phyloP scores from a whole-genome alignment of 2,329 filamentous ascomycete genomes.

The Cryphonectria parasitica region DNA sequence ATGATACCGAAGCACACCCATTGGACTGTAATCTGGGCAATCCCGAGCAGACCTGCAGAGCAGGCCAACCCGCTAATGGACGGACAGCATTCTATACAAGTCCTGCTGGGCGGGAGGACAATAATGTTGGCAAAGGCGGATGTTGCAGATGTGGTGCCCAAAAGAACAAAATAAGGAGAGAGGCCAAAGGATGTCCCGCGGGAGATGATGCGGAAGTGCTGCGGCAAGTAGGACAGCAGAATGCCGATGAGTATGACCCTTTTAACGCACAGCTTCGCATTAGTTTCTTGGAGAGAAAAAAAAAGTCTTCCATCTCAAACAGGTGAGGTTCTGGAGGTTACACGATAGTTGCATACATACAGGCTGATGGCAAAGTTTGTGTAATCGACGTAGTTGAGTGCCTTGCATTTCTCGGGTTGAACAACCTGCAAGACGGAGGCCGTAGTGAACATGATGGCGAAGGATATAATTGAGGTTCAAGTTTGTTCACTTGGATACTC shows the following conservation, averaged over 20 bases:
- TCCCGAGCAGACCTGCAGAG: conserved; percentile 81
- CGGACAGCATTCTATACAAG: conserved; percentile 84
- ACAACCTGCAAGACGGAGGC: not conserved
- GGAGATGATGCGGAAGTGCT: conserved; percentile 88
- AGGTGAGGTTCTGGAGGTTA: not conserved
- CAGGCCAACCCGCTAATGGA: conserved; percentile 82
- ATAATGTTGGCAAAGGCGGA: conserved; percentile 92
- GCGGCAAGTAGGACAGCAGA: conserved; percentile 89
- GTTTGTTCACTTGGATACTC: too few relatives aligned
- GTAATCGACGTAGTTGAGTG: conserved; percentile 20
- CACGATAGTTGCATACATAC: not conserved
- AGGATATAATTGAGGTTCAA: not conserved
- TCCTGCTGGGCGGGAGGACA: conserved; percentile 76
- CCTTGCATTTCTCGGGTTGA: conserved; percentile 3
- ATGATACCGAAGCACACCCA: conserved; percentile 92
- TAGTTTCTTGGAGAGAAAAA: not conserved
- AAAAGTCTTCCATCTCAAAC: not conserved
- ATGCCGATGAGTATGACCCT: conserved; percentile 84
- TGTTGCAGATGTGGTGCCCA: conserved; percentile 87
- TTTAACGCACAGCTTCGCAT: not conserved
- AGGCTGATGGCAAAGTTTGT: conserved; percentile 17
- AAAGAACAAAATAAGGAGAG: conserved; percentile 90
- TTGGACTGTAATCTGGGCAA: conserved; percentile 88
- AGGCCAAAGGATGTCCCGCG: conserved; percentile 90
- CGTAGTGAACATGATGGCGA: not conserved